These are phyloP conservation scores for Scheffersomyces lignicola DNA, from an alignment of 1,139 yeast species.

Conservation along the genomic window DNA sequence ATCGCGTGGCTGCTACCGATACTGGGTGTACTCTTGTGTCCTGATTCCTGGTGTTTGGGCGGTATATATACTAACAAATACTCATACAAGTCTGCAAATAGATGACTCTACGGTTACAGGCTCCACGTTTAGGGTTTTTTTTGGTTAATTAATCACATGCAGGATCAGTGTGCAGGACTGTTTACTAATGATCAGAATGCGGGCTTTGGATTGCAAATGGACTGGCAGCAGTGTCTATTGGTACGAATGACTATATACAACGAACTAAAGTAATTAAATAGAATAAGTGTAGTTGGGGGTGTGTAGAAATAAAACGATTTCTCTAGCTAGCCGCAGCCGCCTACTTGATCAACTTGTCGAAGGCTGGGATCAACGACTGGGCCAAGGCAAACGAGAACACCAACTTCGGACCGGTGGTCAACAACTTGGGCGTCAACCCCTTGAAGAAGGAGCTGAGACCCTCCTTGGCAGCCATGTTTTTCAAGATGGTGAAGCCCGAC, in stretches of 20 bases:
- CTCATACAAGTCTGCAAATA: too few relatives aligned
- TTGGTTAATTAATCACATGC: too few relatives aligned
- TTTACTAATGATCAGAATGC: neutral
- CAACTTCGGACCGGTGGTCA: slow-evolving; percentile 97
- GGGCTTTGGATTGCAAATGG: neutral
- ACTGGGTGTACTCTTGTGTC: too few relatives aligned
- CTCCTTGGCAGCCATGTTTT: slow-evolving; percentile 90
- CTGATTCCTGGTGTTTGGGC: too few relatives aligned
- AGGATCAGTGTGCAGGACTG: too few relatives aligned
- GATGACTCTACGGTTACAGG: too few relatives aligned
- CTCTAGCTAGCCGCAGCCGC: neutral
- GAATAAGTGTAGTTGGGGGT: neutral
- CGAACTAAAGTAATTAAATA: slow-evolving; percentile 12
- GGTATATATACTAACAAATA: too few relatives aligned
- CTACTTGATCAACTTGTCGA: slow-evolving; percentile 57
- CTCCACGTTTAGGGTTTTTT: too few relatives aligned
- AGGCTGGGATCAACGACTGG: slow-evolving; percentile 93
- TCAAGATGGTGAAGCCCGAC: slow-evolving; percentile 86
- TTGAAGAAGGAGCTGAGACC: slow-evolving; percentile 91
- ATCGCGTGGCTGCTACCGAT: too few relatives aligned
- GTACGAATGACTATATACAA: neutral
- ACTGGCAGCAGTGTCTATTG: neutral
- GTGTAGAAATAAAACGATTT: neutral
- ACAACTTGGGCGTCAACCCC: slow-evolving; percentile 93
- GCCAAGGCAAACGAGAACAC: slow-evolving; percentile 97